Evolutionary conservation across 2,329 filamentous ascomycete genomes (phyloP).

Genomic region (Fusarium sp.): DNA sequence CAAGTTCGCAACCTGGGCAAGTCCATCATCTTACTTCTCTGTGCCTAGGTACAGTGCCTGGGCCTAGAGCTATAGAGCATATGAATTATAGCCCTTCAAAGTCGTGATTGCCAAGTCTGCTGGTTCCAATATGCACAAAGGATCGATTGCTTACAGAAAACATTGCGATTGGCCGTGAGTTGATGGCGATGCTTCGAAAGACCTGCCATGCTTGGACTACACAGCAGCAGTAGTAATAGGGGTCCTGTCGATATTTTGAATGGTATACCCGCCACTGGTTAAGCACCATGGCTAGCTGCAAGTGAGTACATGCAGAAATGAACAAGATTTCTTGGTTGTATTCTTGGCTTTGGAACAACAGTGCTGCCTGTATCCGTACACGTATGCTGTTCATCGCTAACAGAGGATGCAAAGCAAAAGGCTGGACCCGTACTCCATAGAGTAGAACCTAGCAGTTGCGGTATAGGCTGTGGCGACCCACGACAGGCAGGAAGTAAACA

Average conservation of each 20-base stretch:
- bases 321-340: background rate
- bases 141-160: background rate
- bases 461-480: conserved; percentile 12
- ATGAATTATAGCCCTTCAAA: conserved; percentile 10
- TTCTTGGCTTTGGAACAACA: conserved; percentile 1
- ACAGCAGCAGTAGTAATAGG: background rate
- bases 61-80: background rate
- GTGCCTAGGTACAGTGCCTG: background rate
- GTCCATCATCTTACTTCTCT: background rate
- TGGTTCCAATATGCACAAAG: conserved; percentile 3
- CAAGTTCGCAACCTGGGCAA: conserved; percentile 7
- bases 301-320: background rate
- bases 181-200: background rate
- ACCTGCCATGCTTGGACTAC: background rate
- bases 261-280: background rate
- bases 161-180: conserved; percentile 7
- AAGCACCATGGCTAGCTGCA: background rate
- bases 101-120: background rate
- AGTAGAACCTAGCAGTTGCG: conserved; percentile 2
- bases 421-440: background rate
- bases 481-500: background rate
- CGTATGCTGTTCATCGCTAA: conserved; percentile 17
- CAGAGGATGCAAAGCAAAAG: conserved; percentile 13
- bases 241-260: background rate
- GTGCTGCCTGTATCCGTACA: background rate